Evolutionary conservation across 2,329 filamentous ascomycete species (phyloP), one percentile per base, ranked within the genome.

Genomic region (Aureobasidium pullulans): DNA sequence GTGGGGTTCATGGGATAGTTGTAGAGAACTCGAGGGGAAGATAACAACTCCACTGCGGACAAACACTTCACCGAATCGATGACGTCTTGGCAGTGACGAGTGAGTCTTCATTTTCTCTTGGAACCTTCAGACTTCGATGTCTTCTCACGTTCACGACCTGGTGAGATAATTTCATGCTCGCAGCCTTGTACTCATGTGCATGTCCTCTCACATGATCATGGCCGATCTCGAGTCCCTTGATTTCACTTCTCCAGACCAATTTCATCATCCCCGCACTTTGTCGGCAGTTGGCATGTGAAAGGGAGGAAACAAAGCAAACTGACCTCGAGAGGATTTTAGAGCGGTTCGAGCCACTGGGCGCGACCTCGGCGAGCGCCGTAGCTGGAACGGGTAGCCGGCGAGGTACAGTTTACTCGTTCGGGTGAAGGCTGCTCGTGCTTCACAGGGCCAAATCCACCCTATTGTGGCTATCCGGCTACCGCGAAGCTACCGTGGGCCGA

Each of bases 261-360:
- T 56, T 28, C 39, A 46, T 46, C 40, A 29, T 46, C 31, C 40
- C 52, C 52, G 40, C 52, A 46, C 52, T 29, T 36, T 52, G 15
- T 46, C 52, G 52, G 52, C 52, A 56, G 52, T 46, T 56, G 31
- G 19, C 52, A 56, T 56, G 52, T 56, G 52, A 56, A 56, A 56
- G 39, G 31, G 40, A 40, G n/a, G 32, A 46, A 56, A 44, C 52
- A 56, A 56, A 56, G 52, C 52, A 44, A 56, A 56, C 40, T 46
- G 40, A 10, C 2, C 31, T 15, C 37, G 39, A 54, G 9, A 6
- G 6, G 19, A 43, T 34, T 54, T 43, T 32, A 32, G 19, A 9
- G 37, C 0, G 37, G 2, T 32, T 54, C 31, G 3, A 11, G 15
- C 6, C 11, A n/a, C 19, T 3, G 1, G 28, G 9, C 28, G 15